Evolutionary conservation across 306 rosid genomes (phyloP).

Genomic region (Castanea crenata): DNA sequence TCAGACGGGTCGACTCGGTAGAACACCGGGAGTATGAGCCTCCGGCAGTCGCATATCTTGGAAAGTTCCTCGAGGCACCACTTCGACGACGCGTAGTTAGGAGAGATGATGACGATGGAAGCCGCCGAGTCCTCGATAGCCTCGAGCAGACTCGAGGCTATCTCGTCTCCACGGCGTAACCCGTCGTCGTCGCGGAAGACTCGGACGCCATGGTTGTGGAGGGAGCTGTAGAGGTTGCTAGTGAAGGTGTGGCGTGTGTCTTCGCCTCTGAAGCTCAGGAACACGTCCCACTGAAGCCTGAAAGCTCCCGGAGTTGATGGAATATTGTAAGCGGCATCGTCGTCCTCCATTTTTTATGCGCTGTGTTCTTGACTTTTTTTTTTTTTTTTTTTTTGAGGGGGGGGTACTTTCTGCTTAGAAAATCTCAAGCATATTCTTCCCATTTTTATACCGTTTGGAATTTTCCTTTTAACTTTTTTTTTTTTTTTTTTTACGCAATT

Average conservation of each 20-base stretch:
- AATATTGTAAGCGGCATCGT: neutral
- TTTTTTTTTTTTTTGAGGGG: no score
- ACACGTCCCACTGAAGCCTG: conserved; percentile 35
- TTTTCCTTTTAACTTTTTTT: no score
- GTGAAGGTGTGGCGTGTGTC: conserved; percentile 32
- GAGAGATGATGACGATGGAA: conserved; percentile 34
- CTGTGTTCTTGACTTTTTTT: no score
- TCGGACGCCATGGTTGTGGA: conserved; percentile 12
- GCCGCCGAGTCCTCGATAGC: conserved; percentile 39
- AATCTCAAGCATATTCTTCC: no score
- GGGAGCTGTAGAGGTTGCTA: conserved; percentile 8
- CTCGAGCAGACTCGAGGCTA: neutral
- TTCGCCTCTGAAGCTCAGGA: conserved; percentile 43
- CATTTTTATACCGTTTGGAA: no score
- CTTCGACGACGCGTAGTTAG: conserved; percentile 24
- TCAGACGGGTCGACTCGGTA: conserved; percentile 29
- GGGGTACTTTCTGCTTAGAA: no score
- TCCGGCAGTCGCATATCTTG: conserved; percentile 13
- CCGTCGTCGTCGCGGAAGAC: conserved; percentile 34
- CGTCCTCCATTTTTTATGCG: neutral
- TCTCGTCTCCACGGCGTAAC: conserved; percentile 28
- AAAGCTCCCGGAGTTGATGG: conserved; percentile 18
- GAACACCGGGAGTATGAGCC: conserved; percentile 36
- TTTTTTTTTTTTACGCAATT: no score
- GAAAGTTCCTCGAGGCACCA: conserved; percentile 46